Conservation (phyloP, 306 rosid species). For the Ammopiptanthus mongolicus region DNA sequence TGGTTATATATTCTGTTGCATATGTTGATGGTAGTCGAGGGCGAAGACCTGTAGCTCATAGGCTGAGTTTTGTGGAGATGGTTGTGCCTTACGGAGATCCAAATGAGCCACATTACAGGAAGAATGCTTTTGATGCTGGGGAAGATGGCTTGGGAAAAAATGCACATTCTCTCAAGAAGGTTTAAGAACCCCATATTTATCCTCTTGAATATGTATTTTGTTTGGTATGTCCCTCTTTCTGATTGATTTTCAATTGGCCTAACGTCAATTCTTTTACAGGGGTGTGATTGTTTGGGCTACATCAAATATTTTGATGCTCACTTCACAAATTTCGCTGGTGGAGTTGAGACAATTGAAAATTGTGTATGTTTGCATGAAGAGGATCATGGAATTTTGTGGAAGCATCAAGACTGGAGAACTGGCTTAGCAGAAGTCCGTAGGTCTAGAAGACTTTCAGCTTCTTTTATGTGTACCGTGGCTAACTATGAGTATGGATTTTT, state of each 20-base stretch:
- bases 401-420: constrained; percentile 94
- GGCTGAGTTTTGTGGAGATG: constrained; percentile 88
- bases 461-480: constrained; percentile 79
- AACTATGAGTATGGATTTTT: constrained; percentile 83
- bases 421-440: constrained; percentile 88
- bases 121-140: constrained; percentile 80
- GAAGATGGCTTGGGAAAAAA: constrained; percentile 88
- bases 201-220: constrained; percentile 6
- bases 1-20: constrained; percentile 73
- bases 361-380: constrained; percentile 83
- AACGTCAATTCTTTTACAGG: constrained; percentile 39
- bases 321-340: constrained; percentile 78
- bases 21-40: constrained; percentile 85
- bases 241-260: background rate
- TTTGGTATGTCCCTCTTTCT: background rate
- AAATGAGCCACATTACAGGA: constrained; percentile 72
- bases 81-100: constrained; percentile 92
- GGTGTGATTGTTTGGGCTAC: constrained; percentile 77
- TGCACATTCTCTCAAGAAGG: constrained; percentile 84
- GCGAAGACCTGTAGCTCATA: constrained; percentile 77
- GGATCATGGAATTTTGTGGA: constrained; percentile 85
- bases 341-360: constrained; percentile 69
- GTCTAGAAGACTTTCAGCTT: constrained; percentile 70
- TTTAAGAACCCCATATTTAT: constrained; percentile 5
- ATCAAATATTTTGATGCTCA: constrained; percentile 82